Base-by-base conservation (phyloP, 2,329 filamentous ascomycete species). In the Monosporascus sp. region DNA sequence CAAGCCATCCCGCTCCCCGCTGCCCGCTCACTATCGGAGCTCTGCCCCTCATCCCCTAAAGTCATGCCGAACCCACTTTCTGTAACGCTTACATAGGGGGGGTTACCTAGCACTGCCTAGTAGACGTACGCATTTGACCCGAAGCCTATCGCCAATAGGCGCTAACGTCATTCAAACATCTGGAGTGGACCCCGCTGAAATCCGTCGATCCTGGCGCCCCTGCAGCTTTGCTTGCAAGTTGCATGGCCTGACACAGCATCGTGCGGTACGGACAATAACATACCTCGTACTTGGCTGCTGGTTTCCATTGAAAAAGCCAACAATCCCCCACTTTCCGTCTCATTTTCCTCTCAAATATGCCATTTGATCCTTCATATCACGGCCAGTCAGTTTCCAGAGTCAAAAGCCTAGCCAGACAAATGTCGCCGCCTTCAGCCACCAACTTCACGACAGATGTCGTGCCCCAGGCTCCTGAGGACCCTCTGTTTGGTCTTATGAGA, bases 381-480 rank as follows among this genome's bases (percentile, higher is more conserved):
- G 53, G 74, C 76, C 61, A 70, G 70, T 67, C 67, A 47, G 57
- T 79, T 56, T 73, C 76, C 62, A 75, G 82, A 70, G 72, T 86
- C 55, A 76, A 80, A 63, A 85, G 76, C 65, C 80, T 90, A 64
- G 78, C 80, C 63, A 78, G 76, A 67, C 90, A 94, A 73, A 87
- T 94, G 80, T 80, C 84, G 67, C 78, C 83, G 59, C 69, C 73
- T 64, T 72, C 75, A 65, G 69, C 78, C 53, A 87, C 88, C 62
- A 83, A 81, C 67, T 96, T 96, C 76, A 82, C 85, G 56, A 80
- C 87, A 65, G 82, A 88, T 66, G 76, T 80, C 60, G 90, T 97
- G 55, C 89, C 92, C 65, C 87, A 93, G 74, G 94, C 94, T 56
- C 92, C 94, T 47, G 92, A 96, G 72, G 94, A 99, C 75, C 85